Evolutionary conservation across 2,329 filamentous ascomycete species (phyloP), one percentile per base, ranked within the genome.

Genomic region (Neonectria sp.): DNA sequence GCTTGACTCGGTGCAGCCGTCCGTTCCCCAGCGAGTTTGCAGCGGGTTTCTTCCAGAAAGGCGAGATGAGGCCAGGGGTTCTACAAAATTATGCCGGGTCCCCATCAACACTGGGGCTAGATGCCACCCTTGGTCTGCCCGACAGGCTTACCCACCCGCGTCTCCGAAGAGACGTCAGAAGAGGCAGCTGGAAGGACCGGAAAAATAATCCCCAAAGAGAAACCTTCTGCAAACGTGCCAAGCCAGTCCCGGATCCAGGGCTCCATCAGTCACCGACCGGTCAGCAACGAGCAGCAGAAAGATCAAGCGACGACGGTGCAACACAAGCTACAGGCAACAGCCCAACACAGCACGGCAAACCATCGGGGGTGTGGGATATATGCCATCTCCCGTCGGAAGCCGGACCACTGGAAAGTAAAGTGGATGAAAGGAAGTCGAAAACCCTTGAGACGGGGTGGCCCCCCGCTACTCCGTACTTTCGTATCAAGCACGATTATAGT

Each of bases 41-140:
- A 40, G 37, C 15, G 37, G 37, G 17, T 45, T 24, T 45, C 57
- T 70, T 71, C 63, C 55, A 70, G 69, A 72, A 67, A 67, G 65
- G 71, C 60, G 65, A 60, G 70, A 64, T 67, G 65, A 71, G 63
- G 55, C 63, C 55, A 62, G 66, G 70, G 70, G 58, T 37, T 17
- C 55, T 52, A 52, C 65, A 68, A 70, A 63, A 64, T 67, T 64
- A 67, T 67, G 68, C 60, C 52, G 66, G 70, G 45, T n/a, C 40
- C 37, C 49, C 15, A 55, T 37, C 40, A 56, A 29, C 33, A 31
- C 31, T 46, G 63, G 62, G 68, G 60, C 46, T 51, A 29, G 67
- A 60, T 55, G 51, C 59, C 61, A 62, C 63, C 65, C 55, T 53
- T 17, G 67, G 58, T 31, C 57, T 49, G 46, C 33, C 52, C 53